Percentiles rank a stretch among this genome's conserved stretches.
These are phyloP conservation scores for Saxophila tyrrhenica DNA, from an alignment of 495 filamentous ascomycete species.

Conservation along the genomic window DNA sequence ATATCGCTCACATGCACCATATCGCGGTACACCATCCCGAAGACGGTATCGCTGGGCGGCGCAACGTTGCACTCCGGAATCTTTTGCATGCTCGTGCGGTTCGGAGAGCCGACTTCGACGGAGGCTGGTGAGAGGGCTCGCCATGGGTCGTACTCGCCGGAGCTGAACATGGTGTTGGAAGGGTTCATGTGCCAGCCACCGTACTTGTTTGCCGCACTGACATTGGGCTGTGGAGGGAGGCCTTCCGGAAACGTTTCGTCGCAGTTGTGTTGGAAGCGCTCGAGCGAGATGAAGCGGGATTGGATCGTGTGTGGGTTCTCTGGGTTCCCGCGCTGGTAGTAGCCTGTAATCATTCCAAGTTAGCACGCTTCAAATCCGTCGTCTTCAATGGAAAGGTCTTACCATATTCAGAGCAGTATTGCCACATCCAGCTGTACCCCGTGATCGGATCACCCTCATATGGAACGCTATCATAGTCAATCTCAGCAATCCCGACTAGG, in stretches of 20 bases:
- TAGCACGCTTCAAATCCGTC: too few species aligned
- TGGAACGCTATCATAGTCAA: slow-evolving; percentile 12
- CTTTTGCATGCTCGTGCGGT: slow-evolving; percentile 1
- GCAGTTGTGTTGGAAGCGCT: slow-evolving; percentile 41
- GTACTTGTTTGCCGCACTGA: slow-evolving; percentile 6
- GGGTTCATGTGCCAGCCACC: slow-evolving; percentile 45
- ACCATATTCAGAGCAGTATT: slow-evolving; percentile 49
- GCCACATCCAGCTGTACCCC: slow-evolving; percentile 46
- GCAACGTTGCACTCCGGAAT: slow-evolving; percentile 8
- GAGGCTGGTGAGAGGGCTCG: slow-evolving; percentile 35
- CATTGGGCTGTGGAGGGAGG: slow-evolving; percentile 16
- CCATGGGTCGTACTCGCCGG: slow-evolving; percentile 51
- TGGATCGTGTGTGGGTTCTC: slow-evolving; percentile 38
- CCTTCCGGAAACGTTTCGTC: slow-evolving; percentile 30
- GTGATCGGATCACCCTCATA: slow-evolving; percentile 12
- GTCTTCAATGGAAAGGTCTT: too few species aligned
- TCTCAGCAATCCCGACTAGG: slow-evolving; percentile 12
- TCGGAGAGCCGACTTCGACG: slow-evolving; percentile 7
- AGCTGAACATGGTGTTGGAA: slow-evolving; percentile 41
- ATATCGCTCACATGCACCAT: slow-evolving; percentile 14
- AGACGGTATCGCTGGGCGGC: slow-evolving; percentile 7
- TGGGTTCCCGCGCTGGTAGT: slow-evolving; percentile 42
- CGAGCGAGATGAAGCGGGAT: slow-evolving; percentile 40
- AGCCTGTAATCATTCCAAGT: too few species aligned
- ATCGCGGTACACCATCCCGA: slow-evolving; percentile 9